These are phyloP conservation scores for Phylloboletellus chloephorus DNA, from an alignment of 1,284 basidiomycete species.

Conservation along the genomic window DNA sequence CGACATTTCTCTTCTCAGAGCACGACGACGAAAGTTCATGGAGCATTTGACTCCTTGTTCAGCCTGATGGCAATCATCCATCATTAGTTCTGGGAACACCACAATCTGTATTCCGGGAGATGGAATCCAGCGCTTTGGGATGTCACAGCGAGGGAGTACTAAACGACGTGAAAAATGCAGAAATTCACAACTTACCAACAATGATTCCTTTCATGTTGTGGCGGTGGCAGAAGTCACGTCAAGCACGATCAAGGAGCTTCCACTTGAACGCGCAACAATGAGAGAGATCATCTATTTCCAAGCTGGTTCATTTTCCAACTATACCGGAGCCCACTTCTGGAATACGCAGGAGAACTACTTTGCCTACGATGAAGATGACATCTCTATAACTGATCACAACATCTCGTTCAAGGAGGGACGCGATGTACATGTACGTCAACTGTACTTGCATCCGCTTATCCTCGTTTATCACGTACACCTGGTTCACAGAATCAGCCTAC, in stretches of 20 bases:
- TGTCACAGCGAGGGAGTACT: too few species aligned
- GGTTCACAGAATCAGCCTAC: conserved; percentile 47
- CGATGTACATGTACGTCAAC: conserved; percentile 39
- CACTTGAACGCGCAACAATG: conserved; percentile 38
- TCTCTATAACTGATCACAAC: conserved; percentile 45
- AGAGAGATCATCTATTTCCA: conserved; percentile 75
- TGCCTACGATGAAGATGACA: conserved; percentile 43
- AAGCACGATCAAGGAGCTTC: background rate
- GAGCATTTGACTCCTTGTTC: background rate
- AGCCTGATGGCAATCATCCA: background rate
- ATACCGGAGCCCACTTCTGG: conserved; percentile 73
- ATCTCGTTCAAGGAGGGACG: conserved; percentile 62
- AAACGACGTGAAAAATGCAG: too few species aligned
- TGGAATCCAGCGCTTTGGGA: conserved; percentile 7
- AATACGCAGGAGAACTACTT: conserved; percentile 73
- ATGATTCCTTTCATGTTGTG: too few species aligned
- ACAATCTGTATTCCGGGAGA: background rate
- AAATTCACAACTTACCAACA: too few species aligned
- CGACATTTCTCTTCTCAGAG: background rate
- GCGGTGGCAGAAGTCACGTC: background rate
- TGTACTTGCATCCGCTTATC: background rate
- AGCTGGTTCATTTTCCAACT: conserved; percentile 62
- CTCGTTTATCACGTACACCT: conserved; percentile 5
- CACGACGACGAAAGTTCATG: background rate
- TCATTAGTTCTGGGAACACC: background rate